Conservation (phyloP, 192 early-diverging fungal genomes). For the Diversispora epigaea region DNA sequence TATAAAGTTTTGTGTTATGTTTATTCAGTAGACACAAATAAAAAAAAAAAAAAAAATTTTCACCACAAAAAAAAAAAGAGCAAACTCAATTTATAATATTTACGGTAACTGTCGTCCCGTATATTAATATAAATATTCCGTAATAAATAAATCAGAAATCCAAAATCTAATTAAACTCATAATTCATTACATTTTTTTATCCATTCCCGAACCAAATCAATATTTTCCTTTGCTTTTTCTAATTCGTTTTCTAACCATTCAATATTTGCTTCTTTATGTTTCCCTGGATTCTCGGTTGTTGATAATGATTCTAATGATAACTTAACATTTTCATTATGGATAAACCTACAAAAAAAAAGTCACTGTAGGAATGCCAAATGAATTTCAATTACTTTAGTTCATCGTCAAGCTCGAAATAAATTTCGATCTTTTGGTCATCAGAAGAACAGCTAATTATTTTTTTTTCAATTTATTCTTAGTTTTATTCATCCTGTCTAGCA, state of each 20-base stretch:
- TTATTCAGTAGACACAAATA: too few relatives aligned
- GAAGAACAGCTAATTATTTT: neutral
- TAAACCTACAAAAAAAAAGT: neutral
- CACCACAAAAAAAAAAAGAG: too few relatives aligned
- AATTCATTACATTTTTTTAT: neutral
- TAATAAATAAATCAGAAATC: too few relatives aligned
- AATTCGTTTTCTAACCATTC: conserved; percentile 24
- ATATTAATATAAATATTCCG: too few relatives aligned
- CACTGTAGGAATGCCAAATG: too few relatives aligned
- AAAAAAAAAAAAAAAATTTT: too few relatives aligned
- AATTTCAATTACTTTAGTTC: neutral
- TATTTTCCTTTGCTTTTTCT: neutral
- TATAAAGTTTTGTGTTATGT: too few relatives aligned
- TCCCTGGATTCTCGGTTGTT: neutral
- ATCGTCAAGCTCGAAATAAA: neutral
- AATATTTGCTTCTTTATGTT: neutral
- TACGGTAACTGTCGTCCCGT: too few relatives aligned
- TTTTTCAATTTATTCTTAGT: conserved; percentile 8
- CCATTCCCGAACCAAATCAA: neutral
- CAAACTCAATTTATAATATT: too few relatives aligned
- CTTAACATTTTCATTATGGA: conserved; percentile 17
- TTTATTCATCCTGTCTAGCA: neutral
- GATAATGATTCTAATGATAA: conserved; percentile 2
- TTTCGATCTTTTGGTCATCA: neutral
- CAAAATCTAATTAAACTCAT: too few relatives aligned